Percentiles rank a stretch among this genome's conserved stretches.
Evolutionary conservation across 192 early-diverging fungal genomes (phyloP).

Genomic region (Backusella luteola): DNA sequence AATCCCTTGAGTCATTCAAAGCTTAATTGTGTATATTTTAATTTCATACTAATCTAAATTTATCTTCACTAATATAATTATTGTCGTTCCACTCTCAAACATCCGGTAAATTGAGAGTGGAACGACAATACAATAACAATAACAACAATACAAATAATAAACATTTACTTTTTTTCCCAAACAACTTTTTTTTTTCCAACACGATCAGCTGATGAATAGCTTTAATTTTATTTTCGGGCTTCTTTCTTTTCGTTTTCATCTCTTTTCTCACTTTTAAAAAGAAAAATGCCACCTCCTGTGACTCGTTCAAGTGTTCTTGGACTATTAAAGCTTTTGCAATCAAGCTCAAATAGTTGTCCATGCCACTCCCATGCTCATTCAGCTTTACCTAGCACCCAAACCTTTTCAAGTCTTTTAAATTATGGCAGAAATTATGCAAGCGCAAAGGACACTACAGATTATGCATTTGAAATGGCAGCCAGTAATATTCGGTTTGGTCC

Average conservation of each 20-base stretch:
- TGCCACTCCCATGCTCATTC: constrained; percentile 38
- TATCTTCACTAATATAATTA: neutral
- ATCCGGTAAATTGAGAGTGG: too few species aligned
- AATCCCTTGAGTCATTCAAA: constrained; percentile 1
- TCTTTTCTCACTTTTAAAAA: neutral
- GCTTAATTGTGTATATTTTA: neutral
- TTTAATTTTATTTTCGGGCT: neutral
- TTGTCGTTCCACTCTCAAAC: too few species aligned
- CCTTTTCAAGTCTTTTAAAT: constrained; percentile 25
- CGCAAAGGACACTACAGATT: constrained; percentile 47
- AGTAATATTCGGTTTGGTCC: constrained; percentile 84
- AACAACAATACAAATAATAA: neutral
- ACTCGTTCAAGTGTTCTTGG: constrained; percentile 35
- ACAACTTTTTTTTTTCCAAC: neutral
- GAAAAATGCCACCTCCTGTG: constrained; percentile 32
- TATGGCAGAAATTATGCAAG: constrained; percentile 39
- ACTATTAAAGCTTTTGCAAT: constrained; percentile 29
- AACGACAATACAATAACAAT: neutral
- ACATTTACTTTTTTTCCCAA: constrained; percentile 1
- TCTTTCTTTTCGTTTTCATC: neutral
- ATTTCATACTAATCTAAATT: neutral
- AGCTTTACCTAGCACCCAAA: constrained; percentile 12
- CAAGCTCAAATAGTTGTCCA: constrained; percentile 27
- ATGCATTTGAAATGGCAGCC: constrained; percentile 89
- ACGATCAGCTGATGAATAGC: neutral